Base-by-base conservation (phyloP, 805 yeast species). In the Yamadazyma laniorum region DNA sequence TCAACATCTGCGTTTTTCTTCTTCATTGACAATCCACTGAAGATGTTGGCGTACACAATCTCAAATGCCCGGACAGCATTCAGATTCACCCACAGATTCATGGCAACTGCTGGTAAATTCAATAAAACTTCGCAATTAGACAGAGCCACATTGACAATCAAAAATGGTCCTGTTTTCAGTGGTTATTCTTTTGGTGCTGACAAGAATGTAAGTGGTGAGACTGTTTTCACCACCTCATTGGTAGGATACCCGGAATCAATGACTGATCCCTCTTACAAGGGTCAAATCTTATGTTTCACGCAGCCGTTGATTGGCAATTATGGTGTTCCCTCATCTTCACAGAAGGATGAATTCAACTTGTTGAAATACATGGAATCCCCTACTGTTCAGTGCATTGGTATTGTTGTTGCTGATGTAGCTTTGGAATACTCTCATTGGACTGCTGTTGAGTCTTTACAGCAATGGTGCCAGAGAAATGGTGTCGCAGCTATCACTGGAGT, bases 391-490 rank as follows among this genome's bases (percentile, higher is more conserved):
- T 90, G 97, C 66, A 82, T 85, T 44, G 99, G 98, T 52, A 88
- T 93, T 43, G 95, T 93, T 34, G 99, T 93, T 18, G 85, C 95
- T 29, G 96, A 93, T 58, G 96, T 79, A 39, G 98, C 99, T 16
- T 77, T 90, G 75, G 77, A 89, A 60, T 88, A 91, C 65, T 87
- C 96, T n/a, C 99, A 93, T 63, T 93, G 99, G 99, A 90, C 98
- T 25, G 99, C 99, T 3, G 96, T 93, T 23, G 98, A 93, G 70
- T 83, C 95, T 14, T 75, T 93, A 42, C 85, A 87, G 43, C 86
- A 85, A 52, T 93, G 98, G 99, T 93, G 99, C 71, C 79, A 85
- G 65, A 82, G 96, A 59, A 95, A 89, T 52, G 96, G 95, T 29
- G 93, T 95, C 39, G 95, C 98, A 40, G 74, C 96, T 32, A 85